phyloP scores from a whole-genome alignment of 2,329 filamentous ascomycete species.

The Dothistroma pini region DNA sequence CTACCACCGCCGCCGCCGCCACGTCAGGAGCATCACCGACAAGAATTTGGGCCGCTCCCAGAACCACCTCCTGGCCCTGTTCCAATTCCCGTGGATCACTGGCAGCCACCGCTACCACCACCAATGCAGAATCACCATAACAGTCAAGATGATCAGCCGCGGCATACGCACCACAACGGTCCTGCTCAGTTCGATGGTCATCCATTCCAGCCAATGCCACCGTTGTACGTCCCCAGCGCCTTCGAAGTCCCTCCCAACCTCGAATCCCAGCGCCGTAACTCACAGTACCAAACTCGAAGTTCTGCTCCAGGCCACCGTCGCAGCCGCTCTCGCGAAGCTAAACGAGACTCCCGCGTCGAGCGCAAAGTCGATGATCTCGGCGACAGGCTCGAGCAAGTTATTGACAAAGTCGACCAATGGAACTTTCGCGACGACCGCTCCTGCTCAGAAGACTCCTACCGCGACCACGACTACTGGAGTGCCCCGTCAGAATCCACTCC shows the following conservation, averaged over 20 bases:
- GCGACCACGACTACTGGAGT: slow-evolving; percentile 1
- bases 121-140: neutral
- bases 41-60: neutral
- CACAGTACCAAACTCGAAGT: slow-evolving; percentile 4
- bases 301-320: neutral
- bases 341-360: slow-evolving; percentile 3
- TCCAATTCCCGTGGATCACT: neutral
- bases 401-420: slow-evolving; percentile 9
- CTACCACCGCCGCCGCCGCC: neutral
- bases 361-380: slow-evolving; percentile 1
- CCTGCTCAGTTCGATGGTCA: slow-evolving; percentile 4
- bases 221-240: slow-evolving; percentile 5
- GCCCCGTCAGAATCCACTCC: slow-evolving; percentile 8
- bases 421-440: slow-evolving; percentile 3
- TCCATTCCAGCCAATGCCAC: slow-evolving; percentile 6
- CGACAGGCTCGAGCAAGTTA: slow-evolving; percentile 1
- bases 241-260: slow-evolving; percentile 3
- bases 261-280: neutral
- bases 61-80: neutral
- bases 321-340: slow-evolving; percentile 1
- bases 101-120: neutral
- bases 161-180: neutral
- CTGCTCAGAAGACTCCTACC: slow-evolving; percentile 10
- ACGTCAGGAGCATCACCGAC: slow-evolving; percentile 1
- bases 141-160: neutral